These are phyloP conservation scores for Venustampulla echinocandica DNA, from an alignment of 495 filamentous ascomycete genomes.

Conservation along the genomic window DNA sequence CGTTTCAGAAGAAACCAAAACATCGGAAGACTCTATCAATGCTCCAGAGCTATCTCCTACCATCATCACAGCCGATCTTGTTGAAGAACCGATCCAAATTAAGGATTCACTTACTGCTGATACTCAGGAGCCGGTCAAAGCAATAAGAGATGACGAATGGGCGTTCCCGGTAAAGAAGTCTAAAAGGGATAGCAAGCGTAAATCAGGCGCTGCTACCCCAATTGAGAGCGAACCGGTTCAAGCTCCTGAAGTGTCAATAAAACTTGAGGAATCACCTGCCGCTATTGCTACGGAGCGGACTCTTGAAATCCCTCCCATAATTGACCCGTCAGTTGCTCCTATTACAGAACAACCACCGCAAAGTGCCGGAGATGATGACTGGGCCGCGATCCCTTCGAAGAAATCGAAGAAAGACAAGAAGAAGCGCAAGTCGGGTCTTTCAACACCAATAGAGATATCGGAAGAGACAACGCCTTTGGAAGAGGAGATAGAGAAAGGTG, in stretches of 20 bases:
- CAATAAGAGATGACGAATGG: constrained; percentile 16
- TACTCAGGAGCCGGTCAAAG: background rate
- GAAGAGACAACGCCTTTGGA: background rate
- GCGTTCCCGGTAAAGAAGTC: background rate
- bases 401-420: constrained; percentile 25
- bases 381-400: constrained; percentile 14
- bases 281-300: constrained; percentile 7
- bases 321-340: background rate
- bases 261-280: constrained; percentile 1
- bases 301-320: background rate
- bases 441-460: background rate
- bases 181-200: constrained; percentile 1
- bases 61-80: background rate
- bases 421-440: background rate
- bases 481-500: background rate
- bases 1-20: background rate
- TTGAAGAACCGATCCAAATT: background rate
- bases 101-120: background rate
- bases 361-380: constrained; percentile 13
- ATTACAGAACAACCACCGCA: no score
- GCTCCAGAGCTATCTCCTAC: background rate
- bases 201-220: constrained; percentile 9
- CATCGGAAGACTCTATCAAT: background rate
- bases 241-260: background rate
- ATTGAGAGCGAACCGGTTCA: constrained; percentile 2